These are phyloP conservation scores for Ampelocalamus luodianensis DNA, from an alignment of 176 grass and related monocot species.

Conservation along the genomic window DNA sequence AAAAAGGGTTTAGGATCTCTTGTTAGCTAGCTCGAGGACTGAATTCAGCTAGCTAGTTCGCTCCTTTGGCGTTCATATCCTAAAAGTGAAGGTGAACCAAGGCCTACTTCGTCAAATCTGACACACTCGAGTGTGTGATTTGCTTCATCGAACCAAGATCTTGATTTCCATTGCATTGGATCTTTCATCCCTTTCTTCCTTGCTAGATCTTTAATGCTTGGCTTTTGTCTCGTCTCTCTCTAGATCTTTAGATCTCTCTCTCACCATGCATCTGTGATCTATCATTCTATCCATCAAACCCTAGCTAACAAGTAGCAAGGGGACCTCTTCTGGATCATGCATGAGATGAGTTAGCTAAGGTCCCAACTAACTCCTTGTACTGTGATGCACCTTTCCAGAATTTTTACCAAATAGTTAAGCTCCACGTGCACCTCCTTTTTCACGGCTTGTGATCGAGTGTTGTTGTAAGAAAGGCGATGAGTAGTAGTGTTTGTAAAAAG, in stretches of 20 bases:
- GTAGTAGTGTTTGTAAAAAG: background rate
- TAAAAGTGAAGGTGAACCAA: no score
- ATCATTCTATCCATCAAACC: background rate
- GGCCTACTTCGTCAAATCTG: no score
- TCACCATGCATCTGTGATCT: background rate
- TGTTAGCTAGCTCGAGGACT: no score
- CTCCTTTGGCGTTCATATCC: no score
- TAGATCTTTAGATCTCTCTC: no score
- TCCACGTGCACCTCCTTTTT: constrained; percentile 25
- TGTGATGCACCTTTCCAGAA: no score
- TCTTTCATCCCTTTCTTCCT: background rate
- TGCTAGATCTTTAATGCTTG: background rate
- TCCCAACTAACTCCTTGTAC: background rate
- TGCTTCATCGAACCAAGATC: no score
- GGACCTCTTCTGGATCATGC: background rate
- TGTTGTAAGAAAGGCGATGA: background rate
- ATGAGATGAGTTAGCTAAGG: constrained; percentile 24
- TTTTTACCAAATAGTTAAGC: background rate
- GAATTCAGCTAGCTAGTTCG: no score
- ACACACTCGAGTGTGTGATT: no score
- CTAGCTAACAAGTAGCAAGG: background rate
- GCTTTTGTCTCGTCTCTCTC: background rate
- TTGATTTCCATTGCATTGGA: background rate
- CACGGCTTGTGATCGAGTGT: background rate
- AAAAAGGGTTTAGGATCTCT: no score